Evolutionary conservation across 257 asterid species (phyloP), one percentile per base, ranked within the genome.

Genomic region (Forsythia suspensa): DNA sequence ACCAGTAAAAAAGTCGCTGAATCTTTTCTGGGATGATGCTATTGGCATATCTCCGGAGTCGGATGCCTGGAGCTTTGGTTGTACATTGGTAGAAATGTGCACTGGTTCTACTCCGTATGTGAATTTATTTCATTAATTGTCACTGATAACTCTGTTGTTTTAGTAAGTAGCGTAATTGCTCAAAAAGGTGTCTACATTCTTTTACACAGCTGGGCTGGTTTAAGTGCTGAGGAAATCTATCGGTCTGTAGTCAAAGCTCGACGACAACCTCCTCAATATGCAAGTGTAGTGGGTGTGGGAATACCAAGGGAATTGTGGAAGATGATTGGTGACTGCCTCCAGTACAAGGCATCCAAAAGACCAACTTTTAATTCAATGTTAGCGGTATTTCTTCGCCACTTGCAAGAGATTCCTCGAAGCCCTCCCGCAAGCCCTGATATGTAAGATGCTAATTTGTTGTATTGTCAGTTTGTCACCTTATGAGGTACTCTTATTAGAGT

Each of bases 1-100:
- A 79, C 98, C 98, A 61, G 92, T 91, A 9, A 94, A 94, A 86
- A 96, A 91, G 88, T 87, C 98, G 7, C 86, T 96, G 75, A 97
- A 94, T 83, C 89, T 92, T 83, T 96, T 96, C 84, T 96, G 99
- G 99, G 98, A 96, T 73, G 97, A 91, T 86, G 97, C 95, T 81
- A 92, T 96, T 88, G 98, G 99, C 86, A 94, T 96, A 81, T 96
- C 99, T 57, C 83, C 90, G 3, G 99, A 96, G 84, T 96, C 99
- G 68, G 99, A 96, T 84, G 94, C 99, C 83, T 96, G 99, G 99
- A 96, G 99, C 90, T 96, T 96, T 85, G 99, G 99, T 72, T 96
- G 99, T 79, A 96, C 99, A 61, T 82, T 96, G 88, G 98, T 93
- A 76, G 98, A 96, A 87, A 96, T 96, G 99, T 96, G 99, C 90